Evolutionary conservation across 768 basidiomycete genomes (phyloP), one percentile per base, ranked within the genome.

Genomic region (Xerocomus potaroensis): DNA sequence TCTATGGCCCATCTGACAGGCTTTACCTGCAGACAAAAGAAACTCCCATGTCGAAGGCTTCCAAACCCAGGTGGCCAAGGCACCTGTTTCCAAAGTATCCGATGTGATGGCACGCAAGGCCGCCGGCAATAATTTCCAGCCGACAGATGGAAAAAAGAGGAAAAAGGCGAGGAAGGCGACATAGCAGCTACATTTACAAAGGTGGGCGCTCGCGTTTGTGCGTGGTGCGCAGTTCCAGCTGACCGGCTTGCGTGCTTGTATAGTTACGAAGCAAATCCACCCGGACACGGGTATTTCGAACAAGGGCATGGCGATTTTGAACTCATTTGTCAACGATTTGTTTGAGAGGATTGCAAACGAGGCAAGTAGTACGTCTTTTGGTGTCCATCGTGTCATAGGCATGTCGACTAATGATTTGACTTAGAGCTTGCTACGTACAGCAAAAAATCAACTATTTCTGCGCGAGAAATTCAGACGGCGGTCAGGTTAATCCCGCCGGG

Each of bases 201-300:
- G 75, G 75, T 77, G 39, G n/a, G n/a, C n/a, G n/a, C n/a, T n/a
- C n/a, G n/a, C 1, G 34, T 66, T 59, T 22, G n/a, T n/a, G n/a
- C n/a, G n/a, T n/a, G n/a, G n/a, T n/a, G n/a, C n/a, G n/a, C n/a
- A n/a, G n/a, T n/a, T n/a, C n/a, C n/a, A 23, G 3, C 18, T 27
- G 42, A 15, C 21, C 10, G 5, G 15, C 3, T 3, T 5, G 26
- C 27, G 9, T 39, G 23, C 37, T 41, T n/a, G 6, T 23, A 15
- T 38, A 75, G 83, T 83, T 55, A 69, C 83, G 60, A 83, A 75
- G 70, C 83, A 84, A 69, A 83, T 84, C 51, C 83, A 84, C 72
- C 83, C 83, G 42, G 83, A 83, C 62, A 83, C 80, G 50, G 82
- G 82, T 68, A 82, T 84, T 69, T 83, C 81, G 51, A 83, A 79